A percentile compares a stretch with the other conserved stretches of the same genome.
phyloP scores from a whole-genome alignment of 2,329 filamentous ascomycete genomes.

The Lachnum nothofagi region DNA sequence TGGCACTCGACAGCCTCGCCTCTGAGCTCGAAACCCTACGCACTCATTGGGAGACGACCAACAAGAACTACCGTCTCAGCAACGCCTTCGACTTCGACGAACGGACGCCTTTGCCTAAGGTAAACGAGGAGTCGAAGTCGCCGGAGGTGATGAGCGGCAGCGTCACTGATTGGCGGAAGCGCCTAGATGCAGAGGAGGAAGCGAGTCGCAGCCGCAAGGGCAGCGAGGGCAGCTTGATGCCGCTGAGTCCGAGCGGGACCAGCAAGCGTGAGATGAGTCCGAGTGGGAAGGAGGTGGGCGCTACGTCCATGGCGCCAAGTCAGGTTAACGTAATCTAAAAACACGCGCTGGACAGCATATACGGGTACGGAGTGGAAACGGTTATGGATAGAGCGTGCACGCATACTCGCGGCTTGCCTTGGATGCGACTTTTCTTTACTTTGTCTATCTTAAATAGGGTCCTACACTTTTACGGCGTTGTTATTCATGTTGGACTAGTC shows the following conservation, averaged over 20 bases:
- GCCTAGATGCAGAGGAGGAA: constrained; percentile 53
- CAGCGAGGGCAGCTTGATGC: constrained; percentile 10
- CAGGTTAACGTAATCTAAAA: constrained; percentile 21
- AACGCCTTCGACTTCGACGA: constrained; percentile 74
- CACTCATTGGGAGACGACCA: constrained; percentile 91
- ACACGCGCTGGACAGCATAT: background rate
- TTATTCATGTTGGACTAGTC: no score
- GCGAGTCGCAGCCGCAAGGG: constrained; percentile 23
- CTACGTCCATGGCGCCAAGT: background rate
- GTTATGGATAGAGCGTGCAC: no score
- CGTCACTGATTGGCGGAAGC: constrained; percentile 73
- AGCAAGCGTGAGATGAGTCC: constrained; percentile 27
- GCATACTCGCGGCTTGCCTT: no score
- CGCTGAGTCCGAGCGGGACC: constrained; percentile 8
- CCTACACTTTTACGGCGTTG: no score
- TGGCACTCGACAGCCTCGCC: constrained; percentile 84
- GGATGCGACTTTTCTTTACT: no score
- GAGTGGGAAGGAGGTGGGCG: constrained; percentile 23
- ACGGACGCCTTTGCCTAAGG: constrained; percentile 30
- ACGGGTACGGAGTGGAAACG: no score
- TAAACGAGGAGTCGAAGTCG: constrained; percentile 41
- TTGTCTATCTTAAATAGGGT: no score
- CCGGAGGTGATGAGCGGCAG: constrained; percentile 62
- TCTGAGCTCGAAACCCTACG: constrained; percentile 87
- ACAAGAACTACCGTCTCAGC: constrained; percentile 88